Evolutionary conservation across 305 asterid genomes (phyloP).

Genomic region (Fraxinus sp.): DNA sequence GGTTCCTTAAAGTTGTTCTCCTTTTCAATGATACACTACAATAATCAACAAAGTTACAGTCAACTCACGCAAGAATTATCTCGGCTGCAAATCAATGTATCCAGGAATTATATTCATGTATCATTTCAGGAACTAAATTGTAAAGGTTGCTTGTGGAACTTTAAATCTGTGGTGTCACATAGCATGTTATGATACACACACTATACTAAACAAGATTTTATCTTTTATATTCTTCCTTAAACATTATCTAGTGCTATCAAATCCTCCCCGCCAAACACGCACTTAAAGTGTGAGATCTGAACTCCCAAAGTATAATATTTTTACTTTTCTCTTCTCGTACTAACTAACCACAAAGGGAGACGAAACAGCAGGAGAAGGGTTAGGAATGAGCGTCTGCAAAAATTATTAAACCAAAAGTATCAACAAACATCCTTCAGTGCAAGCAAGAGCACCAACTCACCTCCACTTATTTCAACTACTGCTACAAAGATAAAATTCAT

Average conservation of each 20-base stretch:
- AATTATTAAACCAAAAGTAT: not conserved
- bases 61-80: not conserved
- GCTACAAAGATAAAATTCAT: not conserved
- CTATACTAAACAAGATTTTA: not conserved
- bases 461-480: not conserved
- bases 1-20: constrained; percentile 97
- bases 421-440: not conserved
- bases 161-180: not conserved
- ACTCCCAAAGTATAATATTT: not conserved
- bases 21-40: constrained; percentile 62
- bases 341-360: not conserved
- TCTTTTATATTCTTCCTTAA: not conserved
- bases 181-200: not conserved
- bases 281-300: not conserved
- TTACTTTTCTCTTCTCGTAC: not conserved
- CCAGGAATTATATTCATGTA: not conserved
- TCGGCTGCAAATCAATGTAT: not conserved
- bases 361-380: not conserved
- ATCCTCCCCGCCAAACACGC: not conserved
- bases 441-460: not conserved
- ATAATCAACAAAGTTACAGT: not conserved
- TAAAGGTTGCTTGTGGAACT: not conserved
- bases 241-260: not conserved
- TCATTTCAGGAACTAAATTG: not conserved
- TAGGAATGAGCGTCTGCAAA: not conserved